Evolutionary conservation across 2,329 filamentous ascomycete genomes (phyloP).

Genomic region (Xylaria sp.): DNA sequence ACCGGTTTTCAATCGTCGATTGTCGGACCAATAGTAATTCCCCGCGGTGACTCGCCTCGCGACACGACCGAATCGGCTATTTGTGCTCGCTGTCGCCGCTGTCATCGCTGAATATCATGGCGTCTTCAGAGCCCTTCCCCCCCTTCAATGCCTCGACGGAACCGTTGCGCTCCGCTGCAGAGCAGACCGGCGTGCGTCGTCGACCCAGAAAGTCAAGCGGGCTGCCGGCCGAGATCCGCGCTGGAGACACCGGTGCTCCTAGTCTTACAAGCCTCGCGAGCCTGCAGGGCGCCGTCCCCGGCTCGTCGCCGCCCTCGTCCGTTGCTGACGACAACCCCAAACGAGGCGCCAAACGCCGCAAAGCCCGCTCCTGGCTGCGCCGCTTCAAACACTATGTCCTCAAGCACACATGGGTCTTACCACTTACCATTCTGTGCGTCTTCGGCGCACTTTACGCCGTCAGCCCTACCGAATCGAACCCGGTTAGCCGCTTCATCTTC

Average conservation of each 20-base stretch:
- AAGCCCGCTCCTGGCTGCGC: slow-evolving; percentile 64
- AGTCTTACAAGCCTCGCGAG: slow-evolving; percentile 64
- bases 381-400: slow-evolving; percentile 63
- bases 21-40: slow-evolving; percentile 5
- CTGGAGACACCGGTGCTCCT: slow-evolving; percentile 66
- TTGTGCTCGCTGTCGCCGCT: not conserved
- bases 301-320: slow-evolving; percentile 34
- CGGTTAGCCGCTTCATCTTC: slow-evolving; percentile 84
- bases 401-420: slow-evolving; percentile 72
- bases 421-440: slow-evolving; percentile 73
- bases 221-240: slow-evolving; percentile 63
- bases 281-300: slow-evolving; percentile 48
- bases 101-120: slow-evolving; percentile 51
- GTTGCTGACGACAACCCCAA: slow-evolving; percentile 49
- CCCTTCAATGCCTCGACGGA: slow-evolving; percentile 63
- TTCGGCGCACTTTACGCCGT: slow-evolving; percentile 76
- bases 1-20: not conserved
- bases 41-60: slow-evolving; percentile 7
- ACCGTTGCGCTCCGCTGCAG: slow-evolving; percentile 56
- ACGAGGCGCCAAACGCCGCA: slow-evolving; percentile 64
- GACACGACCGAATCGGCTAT: slow-evolving; percentile 3
- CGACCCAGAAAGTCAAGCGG: slow-evolving; percentile 66
- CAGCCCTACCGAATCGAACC: slow-evolving; percentile 82
- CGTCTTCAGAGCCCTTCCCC: slow-evolving; percentile 65
- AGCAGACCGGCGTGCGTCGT: slow-evolving; percentile 56